Evolutionary conservation across 78 protist species (phyloP).

Genomic region (Anaeramoeba ignava): DNA sequence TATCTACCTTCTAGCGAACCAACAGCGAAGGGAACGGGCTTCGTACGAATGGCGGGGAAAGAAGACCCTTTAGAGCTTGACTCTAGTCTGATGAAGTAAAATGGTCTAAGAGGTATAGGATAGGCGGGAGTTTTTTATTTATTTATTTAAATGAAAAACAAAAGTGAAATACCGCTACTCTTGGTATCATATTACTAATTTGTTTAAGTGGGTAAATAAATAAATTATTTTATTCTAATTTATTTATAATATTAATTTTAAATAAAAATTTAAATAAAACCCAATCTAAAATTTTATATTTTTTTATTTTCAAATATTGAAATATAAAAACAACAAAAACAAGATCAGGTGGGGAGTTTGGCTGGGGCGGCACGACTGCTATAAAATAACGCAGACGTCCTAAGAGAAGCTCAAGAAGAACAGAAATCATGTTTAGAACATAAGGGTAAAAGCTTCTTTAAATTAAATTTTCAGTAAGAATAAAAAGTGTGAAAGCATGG

Average conservation of each 20-base stretch:
- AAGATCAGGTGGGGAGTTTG: conserved; percentile 73
- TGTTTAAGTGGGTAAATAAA: background rate
- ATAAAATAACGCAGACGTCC: conserved; percentile 74
- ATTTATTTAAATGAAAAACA: conserved; percentile 3
- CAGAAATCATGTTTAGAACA: conserved; percentile 70
- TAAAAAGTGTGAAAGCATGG: conserved; percentile 80
- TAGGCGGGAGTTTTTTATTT: conserved; percentile 49
- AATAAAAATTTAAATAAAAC: background rate
- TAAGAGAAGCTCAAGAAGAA: conserved; percentile 67
- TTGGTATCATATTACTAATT: conserved; percentile 41
- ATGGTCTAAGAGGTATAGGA: conserved; percentile 51
- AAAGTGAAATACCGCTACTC: conserved; percentile 61
- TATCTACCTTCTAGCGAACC: background rate
- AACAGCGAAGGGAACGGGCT: background rate
- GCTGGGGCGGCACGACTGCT: conserved; percentile 84
- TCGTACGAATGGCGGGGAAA: conserved; percentile 83
- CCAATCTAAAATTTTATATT: background rate
- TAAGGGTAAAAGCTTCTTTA: conserved; percentile 71
- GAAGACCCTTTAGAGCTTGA: conserved; percentile 87
- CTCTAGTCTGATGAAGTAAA: conserved; percentile 60
- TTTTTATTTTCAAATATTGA: background rate
- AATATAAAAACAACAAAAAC: too few species aligned
- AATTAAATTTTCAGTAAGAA: conserved; percentile 75
- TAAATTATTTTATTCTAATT: background rate
- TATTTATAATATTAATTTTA: background rate